Conservation (phyloP, 495 filamentous ascomycete species). For the Pseudoneurospora amorphoporcata region DNA sequence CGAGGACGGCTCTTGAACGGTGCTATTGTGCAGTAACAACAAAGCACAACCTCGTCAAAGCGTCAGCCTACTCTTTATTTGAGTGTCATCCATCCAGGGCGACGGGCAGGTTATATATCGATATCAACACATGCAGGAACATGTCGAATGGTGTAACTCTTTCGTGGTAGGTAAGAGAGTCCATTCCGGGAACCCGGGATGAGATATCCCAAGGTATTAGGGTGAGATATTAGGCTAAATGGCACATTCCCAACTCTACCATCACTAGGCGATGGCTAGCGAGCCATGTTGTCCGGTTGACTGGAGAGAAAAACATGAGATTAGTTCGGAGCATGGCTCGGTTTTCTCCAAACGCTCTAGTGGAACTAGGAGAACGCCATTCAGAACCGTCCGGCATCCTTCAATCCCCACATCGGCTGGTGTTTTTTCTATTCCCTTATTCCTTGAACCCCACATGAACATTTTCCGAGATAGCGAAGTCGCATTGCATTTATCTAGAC, state of each 20-base stretch:
- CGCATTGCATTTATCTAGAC: not conserved
- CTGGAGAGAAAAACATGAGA: not conserved
- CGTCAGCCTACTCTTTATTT: not conserved
- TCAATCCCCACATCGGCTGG: not conserved
- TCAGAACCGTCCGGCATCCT: not conserved
- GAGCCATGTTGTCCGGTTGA: slow-evolving; percentile 1
- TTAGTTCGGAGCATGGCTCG: slow-evolving; percentile 2
- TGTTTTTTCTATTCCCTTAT: not conserved
- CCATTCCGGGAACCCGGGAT: slow-evolving; percentile 8
- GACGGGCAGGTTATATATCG: not conserved
- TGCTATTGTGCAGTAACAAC: not conserved
- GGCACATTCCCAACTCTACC: not conserved
- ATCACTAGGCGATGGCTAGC: not conserved
- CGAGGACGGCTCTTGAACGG: not conserved
- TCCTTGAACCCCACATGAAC: not conserved
- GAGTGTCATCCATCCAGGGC: not conserved
- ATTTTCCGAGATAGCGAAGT: not conserved
- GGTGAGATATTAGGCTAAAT: slow-evolving; percentile 15
- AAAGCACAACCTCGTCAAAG: not conserved
- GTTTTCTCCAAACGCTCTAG: slow-evolving; percentile 9
- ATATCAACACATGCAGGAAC: slow-evolving; percentile 11
- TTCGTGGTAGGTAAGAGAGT: not conserved
- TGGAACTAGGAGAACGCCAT: slow-evolving; percentile 2
- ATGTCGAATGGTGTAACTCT: not conserved
- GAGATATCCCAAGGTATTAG: not conserved